A percentile compares a stretch with the other conserved stretches of the same genome.
Evolutionary conservation across 2,329 filamentous ascomycete species (phyloP).

Genomic region (Aspergillus tanneri): DNA sequence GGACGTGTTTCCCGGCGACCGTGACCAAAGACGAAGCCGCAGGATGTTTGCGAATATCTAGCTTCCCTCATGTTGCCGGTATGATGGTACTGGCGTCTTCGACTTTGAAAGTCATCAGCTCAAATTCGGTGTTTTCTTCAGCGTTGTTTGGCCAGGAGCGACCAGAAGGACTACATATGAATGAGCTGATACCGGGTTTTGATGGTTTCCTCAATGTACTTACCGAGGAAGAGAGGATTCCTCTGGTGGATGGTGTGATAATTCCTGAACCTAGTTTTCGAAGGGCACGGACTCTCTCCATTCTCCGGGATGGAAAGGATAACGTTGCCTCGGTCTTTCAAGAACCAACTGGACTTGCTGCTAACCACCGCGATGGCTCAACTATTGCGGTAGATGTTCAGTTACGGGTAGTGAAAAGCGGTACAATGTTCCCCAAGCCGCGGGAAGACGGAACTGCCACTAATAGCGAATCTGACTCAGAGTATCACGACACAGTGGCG

Average conservation of each 20-base stretch:
- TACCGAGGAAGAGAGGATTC: constrained; percentile 80
- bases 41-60: constrained; percentile 78
- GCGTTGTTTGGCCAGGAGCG: constrained; percentile 87
- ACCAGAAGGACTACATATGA: constrained; percentile 77
- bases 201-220: constrained; percentile 78
- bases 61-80: constrained; percentile 94
- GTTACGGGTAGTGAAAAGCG: constrained; percentile 92
- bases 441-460: constrained; percentile 59
- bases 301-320: constrained; percentile 75
- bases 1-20: constrained; percentile 79
- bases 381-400: constrained; percentile 94
- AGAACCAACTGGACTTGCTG: constrained; percentile 78
- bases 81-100: constrained; percentile 88
- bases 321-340: constrained; percentile 79
- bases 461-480: constrained; percentile 54
- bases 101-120: constrained; percentile 78
- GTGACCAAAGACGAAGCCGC: constrained; percentile 70
- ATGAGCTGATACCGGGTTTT: constrained; percentile 79
- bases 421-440: constrained; percentile 61
- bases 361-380: constrained; percentile 84
- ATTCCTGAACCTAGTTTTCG: constrained; percentile 95
- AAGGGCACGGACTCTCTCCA: constrained; percentile 78
- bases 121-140: constrained; percentile 90
- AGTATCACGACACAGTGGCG: constrained; percentile 45
- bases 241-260: constrained; percentile 88